A percentile compares a stretch with the other conserved stretches of the same genome.
Conservation (phyloP, 2,329 filamentous ascomycete genomes). For the Calycina marina region DNA sequence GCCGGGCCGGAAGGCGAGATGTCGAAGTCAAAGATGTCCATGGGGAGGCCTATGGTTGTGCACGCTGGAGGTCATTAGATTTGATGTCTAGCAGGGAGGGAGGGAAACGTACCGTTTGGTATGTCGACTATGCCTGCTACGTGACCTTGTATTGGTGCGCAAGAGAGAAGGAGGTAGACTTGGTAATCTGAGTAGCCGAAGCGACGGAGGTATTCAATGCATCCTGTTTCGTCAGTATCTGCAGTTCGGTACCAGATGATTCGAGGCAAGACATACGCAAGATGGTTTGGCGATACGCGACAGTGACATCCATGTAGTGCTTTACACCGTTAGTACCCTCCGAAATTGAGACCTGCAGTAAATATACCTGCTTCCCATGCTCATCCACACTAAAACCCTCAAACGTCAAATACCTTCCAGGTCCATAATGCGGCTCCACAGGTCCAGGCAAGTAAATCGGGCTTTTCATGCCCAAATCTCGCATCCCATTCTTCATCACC, state of each 20-base stretch:
- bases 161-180: conserved; percentile 72
- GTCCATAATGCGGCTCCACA: conserved; percentile 77
- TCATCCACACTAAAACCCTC: conserved; percentile 87
- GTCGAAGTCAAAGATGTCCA: conserved; percentile 94
- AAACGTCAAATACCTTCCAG: conserved; percentile 69
- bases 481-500: conserved; percentile 70
- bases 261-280: conserved; percentile 30
- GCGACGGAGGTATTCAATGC: conserved; percentile 65
- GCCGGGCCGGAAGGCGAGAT: conserved; percentile 51
- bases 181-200: conserved; percentile 64
- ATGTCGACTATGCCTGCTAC: conserved; percentile 84
- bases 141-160: conserved; percentile 76
- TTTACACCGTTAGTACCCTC: conserved; percentile 20
- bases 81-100: background rate
- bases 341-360: background rate
- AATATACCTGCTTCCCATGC: conserved; percentile 54
- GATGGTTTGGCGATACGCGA: conserved; percentile 15
- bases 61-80: conserved; percentile 36
- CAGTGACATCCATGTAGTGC: conserved; percentile 17
- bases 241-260: background rate
- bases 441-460: conserved; percentile 79
- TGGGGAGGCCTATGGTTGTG: conserved; percentile 74
- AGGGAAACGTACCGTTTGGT: conserved; percentile 42
- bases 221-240: conserved; percentile 26
- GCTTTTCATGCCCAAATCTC: conserved; percentile 59